These are phyloP conservation scores for Aspergillus bertholletiae DNA, from an alignment of 495 filamentous ascomycete genomes.

Conservation along the genomic window DNA sequence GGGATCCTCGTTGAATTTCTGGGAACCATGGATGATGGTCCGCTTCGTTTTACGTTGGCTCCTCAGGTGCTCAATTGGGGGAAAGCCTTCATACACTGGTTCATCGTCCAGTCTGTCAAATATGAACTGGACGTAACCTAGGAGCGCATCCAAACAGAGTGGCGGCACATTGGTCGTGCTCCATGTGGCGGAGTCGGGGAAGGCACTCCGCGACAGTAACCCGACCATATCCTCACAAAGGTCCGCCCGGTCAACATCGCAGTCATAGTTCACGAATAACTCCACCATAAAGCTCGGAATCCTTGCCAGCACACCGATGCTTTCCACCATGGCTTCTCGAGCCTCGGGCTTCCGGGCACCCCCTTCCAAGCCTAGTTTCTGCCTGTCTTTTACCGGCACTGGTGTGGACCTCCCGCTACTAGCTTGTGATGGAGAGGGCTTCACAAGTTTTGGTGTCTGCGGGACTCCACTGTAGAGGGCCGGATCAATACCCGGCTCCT, in stretches of 20 bases:
- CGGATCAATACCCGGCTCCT: constrained; percentile 86
- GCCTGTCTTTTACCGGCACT: constrained; percentile 88
- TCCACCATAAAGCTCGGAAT: constrained; percentile 95
- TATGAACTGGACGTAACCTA: constrained; percentile 88
- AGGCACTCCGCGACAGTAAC: constrained; percentile 85
- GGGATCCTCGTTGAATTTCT: constrained; percentile 92
- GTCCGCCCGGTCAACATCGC: constrained; percentile 86
- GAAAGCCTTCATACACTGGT: constrained; percentile 61
- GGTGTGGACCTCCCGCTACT: constrained; percentile 86
- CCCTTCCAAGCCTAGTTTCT: constrained; percentile 90
- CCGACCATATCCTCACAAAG: constrained; percentile 95
- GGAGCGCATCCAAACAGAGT: constrained; percentile 84
- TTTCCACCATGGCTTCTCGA: constrained; percentile 98
- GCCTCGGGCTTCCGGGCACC: constrained; percentile 89
- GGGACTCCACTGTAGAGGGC: constrained; percentile 91
- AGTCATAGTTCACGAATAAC: constrained; percentile 97
- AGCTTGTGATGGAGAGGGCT: constrained; percentile 71
- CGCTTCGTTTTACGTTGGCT: constrained; percentile 76
- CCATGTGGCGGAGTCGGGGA: constrained; percentile 97
- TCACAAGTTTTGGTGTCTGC: constrained; percentile 80
- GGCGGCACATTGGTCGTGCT: constrained; percentile 98
- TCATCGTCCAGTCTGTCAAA: constrained; percentile 78
- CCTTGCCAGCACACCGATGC: constrained; percentile 81
- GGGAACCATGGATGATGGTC: constrained; percentile 79
- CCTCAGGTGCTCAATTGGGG: constrained; percentile 58